phyloP scores from a whole-genome alignment of 2,329 filamentous ascomycete species.

The Corniculantispora saksenae region DNA sequence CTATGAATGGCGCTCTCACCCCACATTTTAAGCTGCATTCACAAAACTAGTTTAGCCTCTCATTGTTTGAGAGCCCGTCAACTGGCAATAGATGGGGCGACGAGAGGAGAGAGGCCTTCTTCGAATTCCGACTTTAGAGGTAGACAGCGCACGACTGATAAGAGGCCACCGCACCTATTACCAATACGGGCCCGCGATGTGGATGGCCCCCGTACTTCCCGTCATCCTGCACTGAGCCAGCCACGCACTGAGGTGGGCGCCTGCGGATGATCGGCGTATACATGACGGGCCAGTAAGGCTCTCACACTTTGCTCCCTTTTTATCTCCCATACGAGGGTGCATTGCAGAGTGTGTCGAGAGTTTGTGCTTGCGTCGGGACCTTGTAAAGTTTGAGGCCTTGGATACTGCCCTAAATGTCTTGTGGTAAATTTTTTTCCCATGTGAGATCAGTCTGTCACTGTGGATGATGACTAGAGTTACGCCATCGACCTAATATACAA shows the following conservation, averaged over 20 bases:
- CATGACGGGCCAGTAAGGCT: neutral
- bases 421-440: neutral
- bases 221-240: slow-evolving; percentile 3
- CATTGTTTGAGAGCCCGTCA: neutral
- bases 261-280: slow-evolving; percentile 1
- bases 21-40: slow-evolving; percentile 13
- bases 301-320: neutral
- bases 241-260: neutral
- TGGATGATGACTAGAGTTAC: neutral
- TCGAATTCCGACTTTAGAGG: neutral
- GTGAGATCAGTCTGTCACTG: neutral
- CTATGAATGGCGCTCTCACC: slow-evolving; percentile 1
- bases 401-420: neutral
- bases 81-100: neutral
- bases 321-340: neutral
- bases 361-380: slow-evolving; percentile 3
- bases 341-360: neutral
- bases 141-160: neutral
- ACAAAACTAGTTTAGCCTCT: slow-evolving; percentile 10
- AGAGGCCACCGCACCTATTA: neutral
- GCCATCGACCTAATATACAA: slow-evolving; percentile 9
- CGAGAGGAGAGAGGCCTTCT: neutral
- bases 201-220: neutral
- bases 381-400: neutral
- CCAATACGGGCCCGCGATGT: neutral